Evolutionary conservation across 768 basidiomycete species (phyloP).

Genomic region (Trametes coccinea): DNA sequence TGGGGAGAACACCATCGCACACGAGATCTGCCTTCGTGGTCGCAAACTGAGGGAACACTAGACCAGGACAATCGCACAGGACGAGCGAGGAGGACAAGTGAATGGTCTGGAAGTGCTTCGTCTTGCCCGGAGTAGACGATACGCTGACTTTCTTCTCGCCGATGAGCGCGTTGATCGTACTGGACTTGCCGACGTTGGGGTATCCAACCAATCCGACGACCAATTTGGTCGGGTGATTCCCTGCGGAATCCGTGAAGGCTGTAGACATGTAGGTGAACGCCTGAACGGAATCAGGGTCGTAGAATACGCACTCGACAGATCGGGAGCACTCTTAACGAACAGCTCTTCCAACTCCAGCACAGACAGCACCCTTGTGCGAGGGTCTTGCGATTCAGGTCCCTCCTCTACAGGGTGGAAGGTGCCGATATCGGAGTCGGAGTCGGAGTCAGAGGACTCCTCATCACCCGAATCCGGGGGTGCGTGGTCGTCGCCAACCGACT

Average conservation of each 20-base stretch:
- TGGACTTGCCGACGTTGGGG: conserved; percentile 98
- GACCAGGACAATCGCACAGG: conserved; percentile 95
- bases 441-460: conserved; percentile 31
- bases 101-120: conserved; percentile 99
- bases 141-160: conserved; percentile 98
- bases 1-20: conserved; percentile 95
- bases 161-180: conserved; percentile 93
- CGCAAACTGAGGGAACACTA: conserved; percentile 98
- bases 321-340: conserved; percentile 71
- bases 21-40: conserved; percentile 95
- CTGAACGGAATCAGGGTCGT: too few relatives aligned
- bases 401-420: conserved; percentile 55
- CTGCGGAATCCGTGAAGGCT: conserved; percentile 63
- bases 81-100: conserved; percentile 84
- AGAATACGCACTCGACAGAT: conserved; percentile 53
- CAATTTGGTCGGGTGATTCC: conserved; percentile 62
- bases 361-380: conserved; percentile 74
- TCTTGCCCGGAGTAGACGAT: conserved; percentile 96
- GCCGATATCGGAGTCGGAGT: conserved; percentile 29
- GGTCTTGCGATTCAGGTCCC: conserved; percentile 55
- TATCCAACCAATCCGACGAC: conserved; percentile 94
- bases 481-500: conserved; percentile 23
- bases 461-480: conserved; percentile 28
- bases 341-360: conserved; percentile 88
- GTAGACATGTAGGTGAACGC: not conserved